Evolutionary conservation across 441 rosid species (phyloP).

Genomic region (Croton laevigatus): DNA sequence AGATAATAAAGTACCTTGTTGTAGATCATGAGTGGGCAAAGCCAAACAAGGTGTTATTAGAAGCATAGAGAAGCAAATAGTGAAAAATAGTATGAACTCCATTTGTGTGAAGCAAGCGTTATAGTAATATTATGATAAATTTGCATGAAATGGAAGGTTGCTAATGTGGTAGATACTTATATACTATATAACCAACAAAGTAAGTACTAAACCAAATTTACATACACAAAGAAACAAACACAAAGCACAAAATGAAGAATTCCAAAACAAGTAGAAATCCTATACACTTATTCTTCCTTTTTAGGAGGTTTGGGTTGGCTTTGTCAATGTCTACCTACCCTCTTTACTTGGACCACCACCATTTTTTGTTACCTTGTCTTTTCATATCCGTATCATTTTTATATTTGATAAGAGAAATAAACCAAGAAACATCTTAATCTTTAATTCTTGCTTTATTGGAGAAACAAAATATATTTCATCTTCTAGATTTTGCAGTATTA

Average conservation of each 20-base stretch:
- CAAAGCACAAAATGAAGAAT: slow-evolving; percentile 54
- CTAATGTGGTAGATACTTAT: slow-evolving; percentile 14
- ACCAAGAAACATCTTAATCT: neutral
- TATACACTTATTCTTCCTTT: slow-evolving; percentile 24
- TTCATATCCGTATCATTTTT: neutral
- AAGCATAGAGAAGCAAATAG: slow-evolving; percentile 14
- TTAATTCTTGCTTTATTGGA: neutral
- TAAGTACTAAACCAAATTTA: neutral
- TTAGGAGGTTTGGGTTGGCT: slow-evolving; percentile 26
- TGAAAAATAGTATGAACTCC: slow-evolving; percentile 26
- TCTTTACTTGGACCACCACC: slow-evolving; percentile 20
- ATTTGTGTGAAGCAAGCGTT: slow-evolving; percentile 6
- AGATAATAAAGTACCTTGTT: slow-evolving; percentile 25
- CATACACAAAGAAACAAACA: slow-evolving; percentile 9
- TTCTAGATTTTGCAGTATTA: too few relatives aligned
- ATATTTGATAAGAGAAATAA: neutral
- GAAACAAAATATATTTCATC: neutral
- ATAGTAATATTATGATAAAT: neutral
- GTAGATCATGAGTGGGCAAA: slow-evolving; percentile 13
- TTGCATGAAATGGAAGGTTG: slow-evolving; percentile 5
- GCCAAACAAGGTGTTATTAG: slow-evolving; percentile 21
- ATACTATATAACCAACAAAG: neutral
- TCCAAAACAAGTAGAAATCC: slow-evolving; percentile 32
- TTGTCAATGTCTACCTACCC: slow-evolving; percentile 18
- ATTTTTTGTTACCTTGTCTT: neutral